Evolutionary conservation across 495 filamentous ascomycete genomes (phyloP).

Genomic region (Bryoglossum gracile): DNA sequence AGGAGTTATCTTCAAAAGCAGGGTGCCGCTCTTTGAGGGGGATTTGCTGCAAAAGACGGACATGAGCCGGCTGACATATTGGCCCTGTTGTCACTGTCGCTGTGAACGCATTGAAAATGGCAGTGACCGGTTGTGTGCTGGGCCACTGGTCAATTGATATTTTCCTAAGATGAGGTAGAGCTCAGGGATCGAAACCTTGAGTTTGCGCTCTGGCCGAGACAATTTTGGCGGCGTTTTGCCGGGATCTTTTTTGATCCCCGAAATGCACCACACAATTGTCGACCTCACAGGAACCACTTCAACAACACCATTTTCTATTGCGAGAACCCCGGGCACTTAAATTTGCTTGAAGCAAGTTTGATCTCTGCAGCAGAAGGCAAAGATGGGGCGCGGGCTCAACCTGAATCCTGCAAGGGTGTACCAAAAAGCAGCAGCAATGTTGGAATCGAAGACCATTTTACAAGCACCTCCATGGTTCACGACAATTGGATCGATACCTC

Average conservation of each 20-base stretch:
- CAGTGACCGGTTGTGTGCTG: background rate
- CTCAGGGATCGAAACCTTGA: too few relatives aligned
- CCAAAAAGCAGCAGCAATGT: conserved; percentile 52
- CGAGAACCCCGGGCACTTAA: too few relatives aligned
- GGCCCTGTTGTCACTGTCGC: conserved; percentile 31
- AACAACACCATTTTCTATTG: too few relatives aligned
- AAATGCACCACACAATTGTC: too few relatives aligned
- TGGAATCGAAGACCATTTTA: conserved; percentile 30
- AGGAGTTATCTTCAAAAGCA: conserved; percentile 39
- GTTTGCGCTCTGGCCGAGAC: too few relatives aligned
- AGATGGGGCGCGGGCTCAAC: conserved; percentile 66
- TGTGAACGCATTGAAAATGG: conserved; percentile 13
- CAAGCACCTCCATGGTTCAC: conserved; percentile 68
- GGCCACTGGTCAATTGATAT: too few relatives aligned
- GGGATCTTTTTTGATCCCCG: too few relatives aligned
- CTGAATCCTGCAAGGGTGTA: conserved; percentile 68
- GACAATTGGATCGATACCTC: conserved; percentile 67
- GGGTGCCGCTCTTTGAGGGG: conserved; percentile 44
- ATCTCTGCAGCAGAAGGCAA: too few relatives aligned
- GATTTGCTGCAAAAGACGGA: conserved; percentile 49
- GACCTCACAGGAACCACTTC: too few relatives aligned
- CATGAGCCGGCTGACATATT: conserved; percentile 61
- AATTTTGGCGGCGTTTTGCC: too few relatives aligned
- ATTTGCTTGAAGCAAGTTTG: too few relatives aligned
- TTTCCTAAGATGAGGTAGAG: too few relatives aligned